Evolutionary conservation across 2,329 filamentous ascomycete species (phyloP), one percentile per base, ranked within the genome.

Genomic region (Scedosporium apiospermum): DNA sequence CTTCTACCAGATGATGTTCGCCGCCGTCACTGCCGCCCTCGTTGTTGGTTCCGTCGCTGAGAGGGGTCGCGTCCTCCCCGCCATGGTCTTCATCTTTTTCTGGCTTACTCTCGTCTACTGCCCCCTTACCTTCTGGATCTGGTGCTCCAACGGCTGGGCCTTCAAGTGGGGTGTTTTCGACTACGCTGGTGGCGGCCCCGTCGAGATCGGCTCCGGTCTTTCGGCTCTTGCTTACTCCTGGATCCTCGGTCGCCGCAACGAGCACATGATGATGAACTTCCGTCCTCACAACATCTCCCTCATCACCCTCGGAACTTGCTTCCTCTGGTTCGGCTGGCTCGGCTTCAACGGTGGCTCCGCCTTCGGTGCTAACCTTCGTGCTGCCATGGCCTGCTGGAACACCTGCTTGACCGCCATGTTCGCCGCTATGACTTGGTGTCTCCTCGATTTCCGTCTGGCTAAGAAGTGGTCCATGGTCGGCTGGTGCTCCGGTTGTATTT

Each of bases 221-320:
- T 95, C 91, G 53, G 95, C 93, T 34, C 82, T 98, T 57, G 95
- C 95, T 67, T 99, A 98, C 80, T 96, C 93, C 2, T 89, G 91
- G 90, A 88, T 97, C 44, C 89, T 99, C 65, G 95, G 95, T 68
- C 90, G 92, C 71, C 91, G 95, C 68, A 95, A 97, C 79, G 93
- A 98, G 80, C 95, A 92, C 80, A 97, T 98, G 92, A 97, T 98
- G 91, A 86, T 97, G 77, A 98, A 98, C 84, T 98, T 98, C 85
- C 91, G 95, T 68, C 95, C 95, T 18, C 95, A 99, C 82, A 99
- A 99, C 80, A 95, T 98, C 68, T 96, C 93, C 5, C 85, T 98
- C 71, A 96, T 99, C 77, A 93, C 95, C 0, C 88, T 98, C 69
- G 95, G 95, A 66, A 98, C 95, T 3, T 85, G 96, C 67, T 85